phyloP scores from a whole-genome alignment of 1,284 basidiomycete species.

The Puccinia horiana region DNA sequence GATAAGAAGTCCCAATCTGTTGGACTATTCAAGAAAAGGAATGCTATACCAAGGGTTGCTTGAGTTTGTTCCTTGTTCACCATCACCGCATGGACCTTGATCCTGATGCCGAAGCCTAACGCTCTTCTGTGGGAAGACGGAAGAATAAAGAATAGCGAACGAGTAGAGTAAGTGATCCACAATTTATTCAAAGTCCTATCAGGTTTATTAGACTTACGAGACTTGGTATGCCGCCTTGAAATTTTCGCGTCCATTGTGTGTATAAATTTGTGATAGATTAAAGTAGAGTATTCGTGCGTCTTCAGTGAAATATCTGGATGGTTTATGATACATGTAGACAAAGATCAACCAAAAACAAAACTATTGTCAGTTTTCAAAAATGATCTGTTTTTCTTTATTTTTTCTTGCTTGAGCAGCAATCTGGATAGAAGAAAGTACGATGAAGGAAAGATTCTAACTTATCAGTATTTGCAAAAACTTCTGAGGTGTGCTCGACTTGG shows the following conservation, averaged over 20 bases:
- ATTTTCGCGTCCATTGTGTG: background rate
- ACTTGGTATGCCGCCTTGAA: slow-evolving; percentile 28
- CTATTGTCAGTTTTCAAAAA: background rate
- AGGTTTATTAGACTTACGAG: background rate
- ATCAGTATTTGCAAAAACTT: slow-evolving; percentile 38
- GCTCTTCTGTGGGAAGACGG: background rate
- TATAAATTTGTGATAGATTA: slow-evolving; percentile 11
- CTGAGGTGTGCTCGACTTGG: background rate
- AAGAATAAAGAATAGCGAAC: background rate
- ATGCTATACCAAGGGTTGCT: slow-evolving; percentile 22
- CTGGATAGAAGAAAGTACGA: no score
- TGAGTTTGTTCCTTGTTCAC: slow-evolving; percentile 25
- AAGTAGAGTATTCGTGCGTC: slow-evolving; percentile 1
- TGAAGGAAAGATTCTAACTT: slow-evolving; percentile 14
- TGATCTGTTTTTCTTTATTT: background rate
- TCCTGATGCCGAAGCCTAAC: slow-evolving; percentile 14
- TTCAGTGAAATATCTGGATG: slow-evolving; percentile 21
- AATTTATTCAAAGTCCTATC: background rate
- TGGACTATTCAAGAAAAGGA: no score
- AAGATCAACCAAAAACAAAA: background rate
- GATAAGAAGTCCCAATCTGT: background rate
- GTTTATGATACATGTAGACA: background rate
- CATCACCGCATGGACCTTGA: slow-evolving; percentile 9
- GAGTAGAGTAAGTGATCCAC: background rate
- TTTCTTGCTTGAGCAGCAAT: no score